Evolutionary conservation across 306 rosid species (phyloP).

Genomic region (Lablab purpureus): DNA sequence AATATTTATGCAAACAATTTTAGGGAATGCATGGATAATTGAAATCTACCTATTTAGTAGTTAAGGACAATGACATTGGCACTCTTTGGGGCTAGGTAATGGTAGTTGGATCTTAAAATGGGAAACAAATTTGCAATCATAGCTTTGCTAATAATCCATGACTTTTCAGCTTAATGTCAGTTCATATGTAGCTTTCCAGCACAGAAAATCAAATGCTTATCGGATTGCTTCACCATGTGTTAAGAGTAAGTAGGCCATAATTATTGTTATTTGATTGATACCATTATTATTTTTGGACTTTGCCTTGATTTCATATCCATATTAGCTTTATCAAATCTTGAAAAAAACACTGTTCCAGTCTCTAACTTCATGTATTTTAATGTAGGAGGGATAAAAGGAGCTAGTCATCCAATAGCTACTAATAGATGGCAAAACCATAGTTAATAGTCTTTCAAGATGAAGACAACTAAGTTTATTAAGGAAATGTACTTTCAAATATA

Average conservation of each 20-base stretch:
- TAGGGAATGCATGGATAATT: constrained; percentile 19
- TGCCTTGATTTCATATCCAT: constrained; percentile 13
- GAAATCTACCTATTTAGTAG: constrained; percentile 19
- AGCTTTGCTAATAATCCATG: constrained; percentile 39
- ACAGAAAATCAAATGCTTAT: constrained; percentile 40
- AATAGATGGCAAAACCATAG: constrained; percentile 29
- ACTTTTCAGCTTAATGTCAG: constrained; percentile 50
- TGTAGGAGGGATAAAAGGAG: background rate
- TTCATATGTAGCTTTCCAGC: constrained; percentile 43
- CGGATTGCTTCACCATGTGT: constrained; percentile 44
- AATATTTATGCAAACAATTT: constrained; percentile 26
- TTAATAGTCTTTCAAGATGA: constrained; percentile 13
- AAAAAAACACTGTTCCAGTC: background rate
- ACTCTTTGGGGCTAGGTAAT: constrained; percentile 37
- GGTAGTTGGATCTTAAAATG: constrained; percentile 45
- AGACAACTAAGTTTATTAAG: constrained; percentile 8
- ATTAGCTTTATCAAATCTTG: background rate
- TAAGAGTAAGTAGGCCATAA: constrained; percentile 36
- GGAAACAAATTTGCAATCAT: constrained; percentile 41
- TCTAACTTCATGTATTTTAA: background rate
- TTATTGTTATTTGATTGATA: constrained; percentile 30
- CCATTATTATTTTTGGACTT: background rate
- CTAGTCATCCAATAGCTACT: background rate
- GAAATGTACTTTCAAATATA: background rate
- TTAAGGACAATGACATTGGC: constrained; percentile 36